Percentiles rank a stretch among this genome's conserved stretches.
Conservation (phyloP, 2,329 filamentous ascomycete genomes). For the Paradendryphiella salina region DNA sequence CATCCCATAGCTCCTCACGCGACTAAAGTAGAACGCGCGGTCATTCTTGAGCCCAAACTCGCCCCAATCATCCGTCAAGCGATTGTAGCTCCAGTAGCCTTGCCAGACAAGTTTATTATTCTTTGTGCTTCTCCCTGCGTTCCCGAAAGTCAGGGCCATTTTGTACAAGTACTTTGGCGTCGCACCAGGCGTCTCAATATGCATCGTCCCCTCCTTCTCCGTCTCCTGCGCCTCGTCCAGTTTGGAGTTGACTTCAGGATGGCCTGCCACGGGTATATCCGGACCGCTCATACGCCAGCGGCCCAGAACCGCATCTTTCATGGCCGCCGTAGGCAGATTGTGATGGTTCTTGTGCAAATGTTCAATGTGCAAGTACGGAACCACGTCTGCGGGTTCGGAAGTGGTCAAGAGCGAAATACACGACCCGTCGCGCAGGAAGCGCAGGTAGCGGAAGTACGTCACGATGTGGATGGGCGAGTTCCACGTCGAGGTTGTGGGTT, state of each 20-base stretch:
- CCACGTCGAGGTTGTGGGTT: conserved; percentile 74
- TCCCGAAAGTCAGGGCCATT: conserved; percentile 74
- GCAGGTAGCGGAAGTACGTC: conserved; percentile 95
- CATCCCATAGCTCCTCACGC: conserved; percentile 63
- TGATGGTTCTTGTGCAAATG: conserved; percentile 58
- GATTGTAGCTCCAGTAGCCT: conserved; percentile 89
- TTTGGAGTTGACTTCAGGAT: not conserved
- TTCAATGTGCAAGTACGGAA: conserved; percentile 77
- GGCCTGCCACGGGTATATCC: conserved; percentile 9
- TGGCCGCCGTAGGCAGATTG: conserved; percentile 56
- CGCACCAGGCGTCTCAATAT: conserved; percentile 85
- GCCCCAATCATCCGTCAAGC: conserved; percentile 85
- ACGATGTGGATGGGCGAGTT: conserved; percentile 84
- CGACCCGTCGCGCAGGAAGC: conserved; percentile 89
- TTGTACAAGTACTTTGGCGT: conserved; percentile 79
- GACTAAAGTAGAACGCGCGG: conserved; percentile 62
- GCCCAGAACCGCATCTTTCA: conserved; percentile 69
- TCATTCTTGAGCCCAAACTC: conserved; percentile 72
- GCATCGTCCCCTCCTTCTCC: conserved; percentile 53
- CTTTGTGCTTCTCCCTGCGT: conserved; percentile 61
- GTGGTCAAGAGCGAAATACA: conserved; percentile 80
- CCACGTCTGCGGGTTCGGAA: conserved; percentile 79
- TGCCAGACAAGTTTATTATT: conserved; percentile 91
- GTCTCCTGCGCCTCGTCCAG: not conserved
- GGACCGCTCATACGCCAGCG: conserved; percentile 68